Percentiles rank a stretch among this genome's conserved stretches.
Evolutionary conservation across 2,329 filamentous ascomycete species (phyloP).

Genomic region (Fusarium sp.): DNA sequence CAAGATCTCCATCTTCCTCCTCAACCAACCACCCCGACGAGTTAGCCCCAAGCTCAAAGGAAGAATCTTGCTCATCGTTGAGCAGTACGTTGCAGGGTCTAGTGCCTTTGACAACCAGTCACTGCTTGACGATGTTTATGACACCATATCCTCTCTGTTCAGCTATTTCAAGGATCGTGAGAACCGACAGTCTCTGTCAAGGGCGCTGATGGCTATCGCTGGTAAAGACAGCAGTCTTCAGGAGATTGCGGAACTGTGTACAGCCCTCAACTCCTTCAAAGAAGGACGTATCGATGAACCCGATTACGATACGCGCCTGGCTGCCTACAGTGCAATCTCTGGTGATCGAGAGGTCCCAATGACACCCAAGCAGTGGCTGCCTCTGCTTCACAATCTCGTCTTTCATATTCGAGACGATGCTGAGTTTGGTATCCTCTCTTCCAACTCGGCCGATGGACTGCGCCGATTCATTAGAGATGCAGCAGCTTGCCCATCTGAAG

Average conservation of each 20-base stretch:
- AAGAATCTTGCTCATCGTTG: conserved; percentile 80
- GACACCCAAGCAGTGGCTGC: conserved; percentile 82
- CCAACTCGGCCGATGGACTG: conserved; percentile 84
- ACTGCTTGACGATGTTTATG: conserved; percentile 75
- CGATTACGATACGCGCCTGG: conserved; percentile 85
- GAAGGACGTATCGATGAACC: conserved; percentile 81
- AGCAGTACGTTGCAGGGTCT: conserved; percentile 80
- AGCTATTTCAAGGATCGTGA: conserved; percentile 87
- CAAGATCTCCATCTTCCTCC: conserved; percentile 81
- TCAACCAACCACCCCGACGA: conserved; percentile 85
- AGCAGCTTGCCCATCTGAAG: conserved; percentile 54
- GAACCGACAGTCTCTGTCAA: conserved; percentile 79
- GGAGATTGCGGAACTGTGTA: conserved; percentile 76
- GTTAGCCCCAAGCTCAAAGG: conserved; percentile 88
- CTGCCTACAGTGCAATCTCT: conserved; percentile 80
- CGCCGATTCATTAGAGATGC: conserved; percentile 80
- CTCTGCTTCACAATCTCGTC: conserved; percentile 88
- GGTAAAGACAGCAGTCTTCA: conserved; percentile 69
- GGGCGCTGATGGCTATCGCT: conserved; percentile 78
- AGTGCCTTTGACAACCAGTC: conserved; percentile 53
- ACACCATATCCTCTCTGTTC: conserved; percentile 83
- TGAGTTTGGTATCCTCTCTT: conserved; percentile 84
- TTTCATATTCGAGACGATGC: conserved; percentile 89
- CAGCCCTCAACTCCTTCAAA: conserved; percentile 83
- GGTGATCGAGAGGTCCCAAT: conserved; percentile 69